Base-by-base conservation (phyloP, 495 filamentous ascomycete genomes). In the Lasiosphaeria ovina region DNA sequence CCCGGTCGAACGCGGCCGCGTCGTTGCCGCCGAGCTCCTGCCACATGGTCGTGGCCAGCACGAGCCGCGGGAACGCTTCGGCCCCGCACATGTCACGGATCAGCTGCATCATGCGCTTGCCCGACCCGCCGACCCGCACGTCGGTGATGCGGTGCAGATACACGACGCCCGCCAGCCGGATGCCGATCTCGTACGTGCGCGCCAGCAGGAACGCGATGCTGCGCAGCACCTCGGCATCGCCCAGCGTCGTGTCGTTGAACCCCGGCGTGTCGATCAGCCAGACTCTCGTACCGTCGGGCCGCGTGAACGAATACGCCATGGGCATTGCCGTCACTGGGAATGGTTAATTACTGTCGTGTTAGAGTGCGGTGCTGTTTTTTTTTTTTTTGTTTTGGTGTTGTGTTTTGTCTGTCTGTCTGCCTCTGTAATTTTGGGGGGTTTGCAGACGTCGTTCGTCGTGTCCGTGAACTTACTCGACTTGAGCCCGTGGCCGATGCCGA, bases 11-110 rank as follows among this genome's bases (percentile, higher is more conserved):
- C 51, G 45, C 17, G 0, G 69, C 61, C 31, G 67, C 67, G 32
- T 72, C 59, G 44, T n/a, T 14, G 44, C 44, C 5, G 4, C 12
- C 8, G 4, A 47, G 44, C 12, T 47, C 44, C 11, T 47, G 44
- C 77, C 77, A 81, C 63, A 70, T 67, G 3, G 75, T 79, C 6
- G 77, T 79, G 3, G 75, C 71, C 2, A 81, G 55, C 11, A 75
- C 17, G 6, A 75, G 67, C 35, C 69, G 69, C 17, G n/a, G 31
- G 31, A 75, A 63, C 0, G 67, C 66, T 6, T 60, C 38, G 12
- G 70, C 60, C 0, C 77, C 77, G 34, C 69, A 71, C 0, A 80
- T 62, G 9, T 70, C 68, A 16, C 62, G 59, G 55, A 80, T 75
- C 5, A 79, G 62, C 0, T 69, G 57, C 7, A 80, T 60, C 12